Percentiles rank a stretch among this genome's conserved stretches.
phyloP scores from a whole-genome alignment of 2,329 filamentous ascomycete genomes.

The Eurotiales sp. region DNA sequence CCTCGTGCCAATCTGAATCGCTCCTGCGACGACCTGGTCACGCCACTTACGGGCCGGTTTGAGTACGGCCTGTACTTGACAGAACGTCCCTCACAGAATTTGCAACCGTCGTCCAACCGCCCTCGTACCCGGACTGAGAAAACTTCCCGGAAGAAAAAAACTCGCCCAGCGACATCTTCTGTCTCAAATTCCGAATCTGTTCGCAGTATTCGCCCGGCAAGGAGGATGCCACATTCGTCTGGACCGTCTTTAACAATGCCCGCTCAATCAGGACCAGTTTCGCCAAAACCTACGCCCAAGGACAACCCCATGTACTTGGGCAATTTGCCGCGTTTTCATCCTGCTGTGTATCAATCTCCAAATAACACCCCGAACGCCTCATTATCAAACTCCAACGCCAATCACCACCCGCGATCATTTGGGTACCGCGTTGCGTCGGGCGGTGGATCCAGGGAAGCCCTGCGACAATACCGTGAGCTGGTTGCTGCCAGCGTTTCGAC shows the following conservation, averaged over 20 bases:
- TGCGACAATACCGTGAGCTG: conserved; percentile 42
- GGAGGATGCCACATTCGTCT: conserved; percentile 13
- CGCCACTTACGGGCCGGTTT: conserved; percentile 36
- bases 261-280: conserved; percentile 32
- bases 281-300: conserved; percentile 31
- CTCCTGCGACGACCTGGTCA: conserved; percentile 32
- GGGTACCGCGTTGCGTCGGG: conserved; percentile 30
- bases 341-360: conserved; percentile 39
- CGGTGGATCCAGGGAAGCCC: conserved; percentile 35
- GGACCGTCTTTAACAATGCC: conserved; percentile 25
- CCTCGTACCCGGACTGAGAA: conserved; percentile 17
- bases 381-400: conserved; percentile 24
- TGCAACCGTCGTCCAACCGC: conserved; percentile 20
- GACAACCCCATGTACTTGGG: conserved; percentile 37
- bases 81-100: conserved; percentile 20
- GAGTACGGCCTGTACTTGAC: conserved; percentile 34
- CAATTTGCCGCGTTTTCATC: conserved; percentile 44
- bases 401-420: conserved; percentile 29
- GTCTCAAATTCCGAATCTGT: conserved; percentile 12
- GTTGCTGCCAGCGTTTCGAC: conserved; percentile 31
- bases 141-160: conserved; percentile 13
- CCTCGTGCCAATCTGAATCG: conserved; percentile 24
- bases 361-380: conserved; percentile 21
- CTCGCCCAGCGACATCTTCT: conserved; percentile 15
- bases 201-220: conserved; percentile 10